These are phyloP conservation scores for Linum tenue DNA, from an alignment of 345 rosid species.

Conservation along the genomic window DNA sequence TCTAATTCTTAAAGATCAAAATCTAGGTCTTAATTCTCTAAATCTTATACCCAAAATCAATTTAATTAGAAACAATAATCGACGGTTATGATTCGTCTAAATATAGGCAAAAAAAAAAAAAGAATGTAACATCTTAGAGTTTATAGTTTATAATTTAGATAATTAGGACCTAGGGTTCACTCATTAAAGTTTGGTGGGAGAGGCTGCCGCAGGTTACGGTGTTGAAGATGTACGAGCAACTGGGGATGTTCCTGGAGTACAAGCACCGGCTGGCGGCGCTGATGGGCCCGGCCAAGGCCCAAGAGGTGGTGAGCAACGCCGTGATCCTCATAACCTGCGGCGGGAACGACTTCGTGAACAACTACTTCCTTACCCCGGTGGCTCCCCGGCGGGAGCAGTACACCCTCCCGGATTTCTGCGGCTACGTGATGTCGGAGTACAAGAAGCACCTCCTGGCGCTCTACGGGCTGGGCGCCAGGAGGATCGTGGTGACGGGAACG, in stretches of 20 bases:
- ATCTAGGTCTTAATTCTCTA: no score
- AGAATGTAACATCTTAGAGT: not conserved
- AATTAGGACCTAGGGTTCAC: not conserved
- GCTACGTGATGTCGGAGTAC: conserved; percentile 2
- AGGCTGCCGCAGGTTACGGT: not conserved
- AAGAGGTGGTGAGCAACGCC: conserved; percentile 3
- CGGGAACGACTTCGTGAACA: conserved; percentile 10
- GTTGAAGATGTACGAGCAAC: not conserved
- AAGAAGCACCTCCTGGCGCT: conserved; percentile 2
- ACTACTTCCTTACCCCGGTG: conserved; percentile 5
- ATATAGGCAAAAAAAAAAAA: no score
- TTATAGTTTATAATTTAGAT: not conserved
- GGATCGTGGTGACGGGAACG: conserved; percentile 5
- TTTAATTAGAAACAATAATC: no score
- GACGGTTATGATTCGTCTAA: no score
- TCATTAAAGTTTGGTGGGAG: not conserved
- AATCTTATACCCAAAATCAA: no score
- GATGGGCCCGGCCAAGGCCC: not conserved
- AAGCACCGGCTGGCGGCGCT: not conserved
- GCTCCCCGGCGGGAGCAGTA: not conserved
- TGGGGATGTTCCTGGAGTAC: not conserved
- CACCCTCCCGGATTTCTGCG: not conserved
- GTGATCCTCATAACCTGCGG: conserved; percentile 1
- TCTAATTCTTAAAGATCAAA: not conserved
- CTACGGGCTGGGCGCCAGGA: not conserved